phyloP scores from a whole-genome alignment of 2,329 filamentous ascomycete genomes.

The Xylaria sp. region DNA sequence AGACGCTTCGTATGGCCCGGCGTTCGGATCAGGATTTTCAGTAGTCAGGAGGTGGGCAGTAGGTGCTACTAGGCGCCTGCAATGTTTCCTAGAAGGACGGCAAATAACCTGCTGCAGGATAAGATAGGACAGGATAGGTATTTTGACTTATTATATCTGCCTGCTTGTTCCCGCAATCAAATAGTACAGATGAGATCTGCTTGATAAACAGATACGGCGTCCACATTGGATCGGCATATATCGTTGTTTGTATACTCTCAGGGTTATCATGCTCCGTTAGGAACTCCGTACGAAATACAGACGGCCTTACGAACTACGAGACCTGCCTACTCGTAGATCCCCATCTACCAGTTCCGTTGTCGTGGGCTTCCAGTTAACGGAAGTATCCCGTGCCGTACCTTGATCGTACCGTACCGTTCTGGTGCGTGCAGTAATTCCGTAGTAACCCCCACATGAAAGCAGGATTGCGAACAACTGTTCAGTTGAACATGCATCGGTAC shows the following conservation, averaged over 20 bases:
- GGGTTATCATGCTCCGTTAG: too few species aligned
- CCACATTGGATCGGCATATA: too few species aligned
- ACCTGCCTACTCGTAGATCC: too few species aligned
- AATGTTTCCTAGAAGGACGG: not conserved
- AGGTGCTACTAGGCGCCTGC: not conserved
- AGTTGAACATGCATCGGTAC: not conserved
- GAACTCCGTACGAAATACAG: too few species aligned
- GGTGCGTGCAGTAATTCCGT: not conserved
- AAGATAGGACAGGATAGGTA: not conserved
- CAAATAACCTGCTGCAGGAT: not conserved
- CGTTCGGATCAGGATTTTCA: not conserved
- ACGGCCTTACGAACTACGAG: too few species aligned
- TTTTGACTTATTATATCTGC: not conserved
- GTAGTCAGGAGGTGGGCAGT: not conserved
- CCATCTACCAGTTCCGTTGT: too few species aligned
- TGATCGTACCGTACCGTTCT: not conserved
- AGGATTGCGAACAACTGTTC: not conserved
- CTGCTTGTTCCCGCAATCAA: not conserved
- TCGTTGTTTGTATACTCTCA: not conserved
- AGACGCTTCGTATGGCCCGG: not conserved
- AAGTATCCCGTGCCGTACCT: not conserved
- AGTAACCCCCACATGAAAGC: not conserved
- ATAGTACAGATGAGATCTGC: not conserved
- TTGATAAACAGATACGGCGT: too few species aligned
- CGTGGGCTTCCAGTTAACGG: too few species aligned